Evolutionary conservation across 352 stramenopile genomes (phyloP), one percentile per base, ranked within the genome.

Genomic region (Globisporangium splendens): DNA sequence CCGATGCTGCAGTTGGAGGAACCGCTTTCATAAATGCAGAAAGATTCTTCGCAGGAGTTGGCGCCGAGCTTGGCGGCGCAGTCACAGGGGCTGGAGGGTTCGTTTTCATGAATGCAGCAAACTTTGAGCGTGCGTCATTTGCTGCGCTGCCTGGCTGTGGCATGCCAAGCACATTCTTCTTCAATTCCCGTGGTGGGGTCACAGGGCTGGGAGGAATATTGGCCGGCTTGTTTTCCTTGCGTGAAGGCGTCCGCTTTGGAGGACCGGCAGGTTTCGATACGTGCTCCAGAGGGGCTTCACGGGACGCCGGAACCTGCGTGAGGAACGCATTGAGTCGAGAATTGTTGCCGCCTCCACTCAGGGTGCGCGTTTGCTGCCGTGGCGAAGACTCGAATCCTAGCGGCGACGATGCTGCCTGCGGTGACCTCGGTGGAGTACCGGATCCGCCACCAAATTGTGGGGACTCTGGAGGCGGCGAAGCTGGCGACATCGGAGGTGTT

Each of bases 281-380:
- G 50, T 92, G 82, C 42, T 86, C 73, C 17, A 91, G 66, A 46
- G 79, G 78, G 13, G 80, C 73, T 43, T 73, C 68, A 41, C 72
- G 70, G 5, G 82, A 74, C 11, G 84, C 46, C 28, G 84, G 84
- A 39, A 92, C 81, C 65, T 94, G 78, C 18, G 61, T 89, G 21
- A 94, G 65, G 56, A 94, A 94, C 0, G 74, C 81, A 55, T 92
- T 91, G 39, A 94, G 66, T 0, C 76, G 72, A 44, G 82, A 89
- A 2, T 75, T 61, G 59, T 81, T 82, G 2, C 66, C 68, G 17
- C 59, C 69, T 41, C 73, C 68, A 59, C 77, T 91, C 61, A 74
- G 60, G 33, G 68, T 82, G 13, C 69, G 76, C 22, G 47, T 72
- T 49, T 75, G 61, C 49, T 74, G 70, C 0, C 68, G 71, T 13